These are phyloP conservation scores for Neotropicomus parvogracilis DNA, from an alignment of 1,284 basidiomycete species.

Conservation along the genomic window DNA sequence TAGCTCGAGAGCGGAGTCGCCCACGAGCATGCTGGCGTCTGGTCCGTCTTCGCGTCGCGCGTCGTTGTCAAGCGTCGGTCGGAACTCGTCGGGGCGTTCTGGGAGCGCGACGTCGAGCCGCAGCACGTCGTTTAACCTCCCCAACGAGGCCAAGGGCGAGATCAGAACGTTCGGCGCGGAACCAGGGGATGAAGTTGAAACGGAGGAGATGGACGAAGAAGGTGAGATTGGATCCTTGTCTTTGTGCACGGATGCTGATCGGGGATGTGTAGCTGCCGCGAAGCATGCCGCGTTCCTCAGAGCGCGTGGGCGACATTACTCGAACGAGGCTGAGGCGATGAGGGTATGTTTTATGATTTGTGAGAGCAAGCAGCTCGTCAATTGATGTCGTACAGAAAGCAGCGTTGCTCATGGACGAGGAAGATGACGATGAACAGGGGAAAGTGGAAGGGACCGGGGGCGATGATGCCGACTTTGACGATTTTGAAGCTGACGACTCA, in stretches of 20 bases:
- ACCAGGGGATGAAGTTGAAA: constrained; percentile 63
- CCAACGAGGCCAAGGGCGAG: constrained; percentile 59
- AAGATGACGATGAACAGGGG: constrained; percentile 58
- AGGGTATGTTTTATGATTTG: constrained; percentile 50
- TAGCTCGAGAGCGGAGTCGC: constrained; percentile 41
- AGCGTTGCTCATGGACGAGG: constrained; percentile 58
- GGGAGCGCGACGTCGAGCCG: constrained; percentile 66
- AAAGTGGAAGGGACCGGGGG: constrained; percentile 1
- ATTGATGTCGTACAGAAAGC: constrained; percentile 48
- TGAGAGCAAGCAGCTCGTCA: background rate
- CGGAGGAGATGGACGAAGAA: constrained; percentile 85
- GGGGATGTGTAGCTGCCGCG: constrained; percentile 53
- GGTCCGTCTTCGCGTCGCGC: constrained; percentile 75
- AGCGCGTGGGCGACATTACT: constrained; percentile 83
- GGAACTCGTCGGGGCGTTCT: constrained; percentile 49
- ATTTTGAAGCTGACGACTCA: constrained; percentile 8
- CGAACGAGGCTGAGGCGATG: constrained; percentile 91
- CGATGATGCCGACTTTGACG: background rate
- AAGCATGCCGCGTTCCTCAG: constrained; percentile 82
- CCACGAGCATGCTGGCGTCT: constrained; percentile 49
- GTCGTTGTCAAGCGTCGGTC: constrained; percentile 66
- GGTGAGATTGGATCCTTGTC: constrained; percentile 38
- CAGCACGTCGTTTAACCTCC: constrained; percentile 80
- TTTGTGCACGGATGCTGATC: constrained; percentile 6
- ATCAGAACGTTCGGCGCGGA: constrained; percentile 47